Conservation (phyloP, 192 early-diverging fungal genomes). For the Powellomyces hirtus region DNA sequence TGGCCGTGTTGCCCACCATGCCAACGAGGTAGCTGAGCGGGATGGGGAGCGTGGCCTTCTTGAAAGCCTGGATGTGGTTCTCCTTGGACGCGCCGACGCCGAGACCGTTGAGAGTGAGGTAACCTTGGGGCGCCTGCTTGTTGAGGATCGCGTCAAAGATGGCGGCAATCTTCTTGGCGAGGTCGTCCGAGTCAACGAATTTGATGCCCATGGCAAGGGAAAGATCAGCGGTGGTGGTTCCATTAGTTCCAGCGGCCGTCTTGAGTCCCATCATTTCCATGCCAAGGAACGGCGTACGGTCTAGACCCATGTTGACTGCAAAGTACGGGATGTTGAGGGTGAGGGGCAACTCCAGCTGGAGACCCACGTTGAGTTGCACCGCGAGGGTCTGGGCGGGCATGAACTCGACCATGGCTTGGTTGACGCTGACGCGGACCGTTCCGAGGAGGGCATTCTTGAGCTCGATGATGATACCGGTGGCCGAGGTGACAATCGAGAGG, state of each 20-base stretch:
- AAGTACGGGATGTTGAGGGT: conserved; percentile 29
- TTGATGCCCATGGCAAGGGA: conserved; percentile 5
- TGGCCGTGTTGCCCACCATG: not conserved
- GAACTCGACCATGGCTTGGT: conserved; percentile 17
- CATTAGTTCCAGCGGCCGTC: conserved; percentile 11
- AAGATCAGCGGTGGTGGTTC: conserved; percentile 6
- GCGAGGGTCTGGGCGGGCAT: conserved; percentile 7
- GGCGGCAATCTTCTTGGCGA: conserved; percentile 15
- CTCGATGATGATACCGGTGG: conserved; percentile 12
- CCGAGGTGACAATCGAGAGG: not conserved
- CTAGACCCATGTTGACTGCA: conserved; percentile 13
- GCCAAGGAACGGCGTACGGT: not conserved
- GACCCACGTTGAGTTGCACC: not conserved
- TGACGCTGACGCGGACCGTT: conserved; percentile 10
- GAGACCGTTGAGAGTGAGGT: conserved; percentile 3
- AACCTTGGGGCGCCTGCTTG: conserved; percentile 1
- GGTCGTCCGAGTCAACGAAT: conserved; percentile 20
- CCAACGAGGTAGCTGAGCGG: conserved; percentile 18
- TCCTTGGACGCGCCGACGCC: conserved; percentile 9
- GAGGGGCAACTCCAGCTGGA: conserved; percentile 25
- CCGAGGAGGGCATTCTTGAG: conserved; percentile 7
- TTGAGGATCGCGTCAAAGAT: conserved; percentile 16
- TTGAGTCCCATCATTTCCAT: conserved; percentile 18
- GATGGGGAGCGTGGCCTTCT: conserved; percentile 4
- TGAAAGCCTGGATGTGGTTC: conserved; percentile 26